phyloP scores from a whole-genome alignment of 495 filamentous ascomycete species.

The Trichoderma gamsii region DNA sequence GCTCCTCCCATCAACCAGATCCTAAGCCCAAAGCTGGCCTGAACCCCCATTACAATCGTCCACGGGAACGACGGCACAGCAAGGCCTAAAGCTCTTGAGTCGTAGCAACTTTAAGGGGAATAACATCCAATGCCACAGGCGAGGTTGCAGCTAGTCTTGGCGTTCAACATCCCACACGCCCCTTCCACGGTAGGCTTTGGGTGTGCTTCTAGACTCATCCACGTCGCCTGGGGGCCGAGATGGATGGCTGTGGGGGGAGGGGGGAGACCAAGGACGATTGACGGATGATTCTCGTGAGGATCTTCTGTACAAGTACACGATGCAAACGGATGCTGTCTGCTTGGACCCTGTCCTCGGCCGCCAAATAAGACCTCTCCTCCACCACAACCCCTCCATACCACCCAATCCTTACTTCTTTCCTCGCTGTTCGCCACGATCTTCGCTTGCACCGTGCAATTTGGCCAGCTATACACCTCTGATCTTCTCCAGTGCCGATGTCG shows the following conservation, averaged over 20 bases:
- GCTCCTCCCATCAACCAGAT: slow-evolving; percentile 12
- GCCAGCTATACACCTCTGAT: slow-evolving; percentile 1
- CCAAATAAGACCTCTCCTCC: slow-evolving; percentile 12
- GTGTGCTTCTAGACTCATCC: not conserved
- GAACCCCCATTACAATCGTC: slow-evolving; percentile 9
- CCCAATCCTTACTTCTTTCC: slow-evolving; percentile 1
- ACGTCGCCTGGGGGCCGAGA: not conserved
- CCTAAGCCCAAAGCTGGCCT: slow-evolving; percentile 7
- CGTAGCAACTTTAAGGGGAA: slow-evolving; percentile 7
- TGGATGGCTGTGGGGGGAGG: slow-evolving; percentile 6
- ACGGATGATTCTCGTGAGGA: slow-evolving; percentile 12
- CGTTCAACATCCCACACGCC: not conserved
- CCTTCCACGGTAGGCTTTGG: not conserved
- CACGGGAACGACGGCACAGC: slow-evolving; percentile 10
- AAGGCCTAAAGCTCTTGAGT: slow-evolving; percentile 6
- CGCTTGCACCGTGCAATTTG: slow-evolving; percentile 13
- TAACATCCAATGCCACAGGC: not conserved
- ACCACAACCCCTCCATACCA: slow-evolving; percentile 12
- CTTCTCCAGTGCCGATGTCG: slow-evolving; percentile 11
- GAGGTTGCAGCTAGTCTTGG: not conserved
- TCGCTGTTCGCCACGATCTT: slow-evolving; percentile 12
- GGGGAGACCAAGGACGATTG: slow-evolving; percentile 7
- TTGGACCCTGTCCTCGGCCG: slow-evolving; percentile 4
- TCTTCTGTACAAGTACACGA: slow-evolving; percentile 7
- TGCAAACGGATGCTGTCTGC: not conserved